phyloP scores from a whole-genome alignment of 139 green algal species.

The Chlamydomonas sp. region DNA sequence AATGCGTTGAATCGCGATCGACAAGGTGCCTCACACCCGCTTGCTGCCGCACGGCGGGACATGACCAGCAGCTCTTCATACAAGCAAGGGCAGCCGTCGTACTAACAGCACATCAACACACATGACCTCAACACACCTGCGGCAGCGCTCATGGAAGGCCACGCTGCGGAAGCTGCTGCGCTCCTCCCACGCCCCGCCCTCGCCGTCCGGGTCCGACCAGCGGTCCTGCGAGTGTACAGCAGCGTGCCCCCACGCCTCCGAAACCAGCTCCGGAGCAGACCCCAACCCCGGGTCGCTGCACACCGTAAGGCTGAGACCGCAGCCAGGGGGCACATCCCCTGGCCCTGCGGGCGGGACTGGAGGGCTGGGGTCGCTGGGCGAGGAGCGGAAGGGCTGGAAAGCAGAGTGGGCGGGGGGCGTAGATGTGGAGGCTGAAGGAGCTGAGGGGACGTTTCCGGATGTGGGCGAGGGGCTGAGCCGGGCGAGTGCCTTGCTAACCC shows the following conservation, averaged over 20 bases:
- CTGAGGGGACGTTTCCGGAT: no score
- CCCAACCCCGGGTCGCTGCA: slow-evolving; percentile 14
- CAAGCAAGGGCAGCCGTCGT: no score
- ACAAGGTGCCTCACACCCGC: no score
- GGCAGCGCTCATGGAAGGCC: slow-evolving; percentile 38
- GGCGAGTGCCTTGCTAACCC: no score
- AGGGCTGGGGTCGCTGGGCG: neutral
- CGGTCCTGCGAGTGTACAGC: slow-evolving; percentile 10
- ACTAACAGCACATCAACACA: no score
- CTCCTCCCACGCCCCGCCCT: slow-evolving; percentile 39
- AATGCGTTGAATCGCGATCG: no score
- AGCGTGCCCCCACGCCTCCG: slow-evolving; percentile 27
- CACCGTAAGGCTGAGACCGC: slow-evolving; percentile 13
- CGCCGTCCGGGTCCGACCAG: slow-evolving; percentile 33
- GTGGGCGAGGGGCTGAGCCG: no score
- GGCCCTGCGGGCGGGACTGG: neutral
- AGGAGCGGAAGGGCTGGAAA: no score
- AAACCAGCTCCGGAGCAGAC: slow-evolving; percentile 5
- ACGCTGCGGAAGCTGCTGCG: slow-evolving; percentile 38
- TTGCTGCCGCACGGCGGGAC: no score
- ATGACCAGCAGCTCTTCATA: no score
- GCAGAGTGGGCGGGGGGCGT: neutral
- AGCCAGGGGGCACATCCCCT: slow-evolving; percentile 8
- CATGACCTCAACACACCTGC: neutral
- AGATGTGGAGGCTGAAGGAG: no score